Percentiles rank a stretch among this genome's conserved stretches.
Evolutionary conservation across 208 protist species (phyloP).

Genomic region (Trypanosoma caninum): DNA sequence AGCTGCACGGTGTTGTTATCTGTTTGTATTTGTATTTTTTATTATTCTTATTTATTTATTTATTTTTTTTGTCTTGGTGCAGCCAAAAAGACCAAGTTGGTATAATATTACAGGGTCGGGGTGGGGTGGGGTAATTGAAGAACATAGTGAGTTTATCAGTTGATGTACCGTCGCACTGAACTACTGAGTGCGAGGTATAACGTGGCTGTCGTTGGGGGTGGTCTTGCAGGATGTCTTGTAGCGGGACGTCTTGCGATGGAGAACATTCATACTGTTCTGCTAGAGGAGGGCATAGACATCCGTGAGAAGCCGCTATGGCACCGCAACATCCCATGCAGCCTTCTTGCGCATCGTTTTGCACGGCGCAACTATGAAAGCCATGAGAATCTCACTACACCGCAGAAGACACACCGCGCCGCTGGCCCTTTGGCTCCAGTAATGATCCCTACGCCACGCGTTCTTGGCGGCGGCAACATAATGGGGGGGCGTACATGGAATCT

Average conservation of each 20-base stretch:
- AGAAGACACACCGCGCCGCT: conserved; percentile 28
- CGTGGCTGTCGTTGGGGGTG: conserved; percentile 66
- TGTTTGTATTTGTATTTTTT: too few relatives aligned
- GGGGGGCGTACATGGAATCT: conserved; percentile 72
- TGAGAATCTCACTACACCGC: conserved; percentile 47
- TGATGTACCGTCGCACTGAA: conserved; percentile 2
- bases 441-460: conserved; percentile 68
- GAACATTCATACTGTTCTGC: conserved; percentile 55
- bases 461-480: conserved; percentile 79
- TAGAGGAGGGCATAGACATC: conserved; percentile 71
- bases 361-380: conserved; percentile 56
- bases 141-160: too few relatives aligned
- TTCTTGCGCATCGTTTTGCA: conserved; percentile 53
- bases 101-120: too few relatives aligned
- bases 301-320: conserved; percentile 59
- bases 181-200: conserved; percentile 29
- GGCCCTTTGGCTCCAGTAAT: conserved; percentile 33
- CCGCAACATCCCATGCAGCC: conserved; percentile 45
- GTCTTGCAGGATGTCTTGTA: conserved; percentile 62
- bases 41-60: too few relatives aligned
- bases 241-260: conserved; percentile 70
- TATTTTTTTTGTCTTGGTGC: too few relatives aligned
- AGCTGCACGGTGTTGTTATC: too few relatives aligned
- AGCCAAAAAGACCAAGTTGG: too few relatives aligned
- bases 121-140: too few relatives aligned